Evolutionary conservation across 371 early-diverging fungal genomes (phyloP).

Genomic region (Mortierella sp.): DNA sequence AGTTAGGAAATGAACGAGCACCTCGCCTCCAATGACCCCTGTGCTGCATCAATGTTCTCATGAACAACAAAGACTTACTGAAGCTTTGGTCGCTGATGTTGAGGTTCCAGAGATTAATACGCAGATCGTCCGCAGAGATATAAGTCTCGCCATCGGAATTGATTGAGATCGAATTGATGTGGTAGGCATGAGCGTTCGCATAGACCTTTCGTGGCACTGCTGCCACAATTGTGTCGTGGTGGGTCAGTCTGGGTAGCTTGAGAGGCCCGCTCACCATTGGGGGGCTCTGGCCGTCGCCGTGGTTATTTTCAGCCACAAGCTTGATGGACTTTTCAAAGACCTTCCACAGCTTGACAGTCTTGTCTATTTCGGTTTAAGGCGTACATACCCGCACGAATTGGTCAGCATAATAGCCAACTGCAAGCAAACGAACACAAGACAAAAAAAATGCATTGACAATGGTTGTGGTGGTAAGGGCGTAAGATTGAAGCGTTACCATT

Average conservation of each 20-base stretch:
- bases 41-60: no score
- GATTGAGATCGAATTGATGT: slow-evolving; percentile 98
- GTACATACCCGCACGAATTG: no score
- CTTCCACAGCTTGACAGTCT: slow-evolving; percentile 99
- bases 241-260: slow-evolving; percentile 87
- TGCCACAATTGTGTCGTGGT: slow-evolving; percentile 95
- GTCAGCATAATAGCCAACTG: no score
- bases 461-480: no score
- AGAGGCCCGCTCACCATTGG: slow-evolving; percentile 59
- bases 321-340: slow-evolving; percentile 96
- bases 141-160: slow-evolving; percentile 98
- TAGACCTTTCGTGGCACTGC: slow-evolving; percentile 96
- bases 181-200: slow-evolving; percentile 98
- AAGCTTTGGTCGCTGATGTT: slow-evolving; percentile 97
- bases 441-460: no score
- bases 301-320: slow-evolving; percentile 90
- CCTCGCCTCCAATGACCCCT: no score
- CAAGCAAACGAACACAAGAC: no score
- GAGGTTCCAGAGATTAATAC: slow-evolving; percentile 99
- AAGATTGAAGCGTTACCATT: slow-evolving; percentile 77
- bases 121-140: slow-evolving; percentile 97
- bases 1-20: no score
- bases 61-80: no score
- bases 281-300: slow-evolving; percentile 69
- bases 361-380: slow-evolving; percentile 73